Percentiles rank a stretch among this genome's conserved stretches.
These are phyloP conservation scores for Pichia sporocuriosa DNA, from an alignment of 805 yeast species.

Conservation along the genomic window DNA sequence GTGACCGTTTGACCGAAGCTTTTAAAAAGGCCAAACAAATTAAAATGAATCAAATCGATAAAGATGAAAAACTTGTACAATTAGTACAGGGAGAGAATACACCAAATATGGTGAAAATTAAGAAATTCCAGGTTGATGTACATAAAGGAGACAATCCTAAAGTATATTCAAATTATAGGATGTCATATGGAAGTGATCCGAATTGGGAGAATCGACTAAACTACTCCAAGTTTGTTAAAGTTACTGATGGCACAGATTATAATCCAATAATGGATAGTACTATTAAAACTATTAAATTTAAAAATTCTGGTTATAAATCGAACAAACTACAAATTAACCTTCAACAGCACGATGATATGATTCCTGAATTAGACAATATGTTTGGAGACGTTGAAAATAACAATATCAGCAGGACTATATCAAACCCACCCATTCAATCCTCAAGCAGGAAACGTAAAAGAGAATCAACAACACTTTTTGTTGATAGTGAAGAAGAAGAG, in stretches of 20 bases:
- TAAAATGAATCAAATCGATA: slow-evolving; percentile 7
- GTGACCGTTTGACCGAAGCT: slow-evolving; percentile 4
- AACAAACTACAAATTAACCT: slow-evolving; percentile 8
- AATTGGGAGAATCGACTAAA: slow-evolving; percentile 17
- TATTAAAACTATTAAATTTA: slow-evolving; percentile 16
- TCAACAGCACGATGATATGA: slow-evolving; percentile 11
- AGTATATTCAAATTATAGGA: neutral
- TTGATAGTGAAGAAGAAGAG: slow-evolving; percentile 13
- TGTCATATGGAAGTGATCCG: slow-evolving; percentile 9
- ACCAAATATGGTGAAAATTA: slow-evolving; percentile 8
- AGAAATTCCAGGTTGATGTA: slow-evolving; percentile 11
- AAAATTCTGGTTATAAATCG: slow-evolving; percentile 14
- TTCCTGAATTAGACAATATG: slow-evolving; percentile 8
- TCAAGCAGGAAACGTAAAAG: slow-evolving; percentile 2
- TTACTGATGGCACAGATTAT: slow-evolving; percentile 2
- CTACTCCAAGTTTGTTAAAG: slow-evolving; percentile 16
- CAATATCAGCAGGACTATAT: too few species aligned
- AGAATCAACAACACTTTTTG: slow-evolving; percentile 8
- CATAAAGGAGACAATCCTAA: neutral
- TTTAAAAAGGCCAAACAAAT: slow-evolving; percentile 16
- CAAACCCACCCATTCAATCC: too few species aligned
- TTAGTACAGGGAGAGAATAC: neutral
- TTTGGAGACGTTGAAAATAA: slow-evolving; percentile 4
- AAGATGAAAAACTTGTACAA: slow-evolving; percentile 6
- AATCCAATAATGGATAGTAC: slow-evolving; percentile 20